phyloP scores from a whole-genome alignment of 164 flowering plant species.

The Pachysandra terminalis region DNA sequence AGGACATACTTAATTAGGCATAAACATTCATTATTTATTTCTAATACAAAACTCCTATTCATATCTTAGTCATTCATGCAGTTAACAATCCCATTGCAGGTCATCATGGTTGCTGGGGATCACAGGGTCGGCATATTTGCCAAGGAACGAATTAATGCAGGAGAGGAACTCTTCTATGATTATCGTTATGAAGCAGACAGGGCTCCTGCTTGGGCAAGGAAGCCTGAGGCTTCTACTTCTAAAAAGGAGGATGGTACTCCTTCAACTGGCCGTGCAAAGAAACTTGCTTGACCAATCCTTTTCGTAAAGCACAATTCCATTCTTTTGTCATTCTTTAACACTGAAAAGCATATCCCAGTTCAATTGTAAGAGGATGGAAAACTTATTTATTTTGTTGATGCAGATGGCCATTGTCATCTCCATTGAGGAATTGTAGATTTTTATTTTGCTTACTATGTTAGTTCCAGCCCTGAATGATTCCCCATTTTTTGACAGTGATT shows the following conservation, averaged over 20 bases:
- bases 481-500: too few species aligned
- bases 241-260: conserved; percentile 67
- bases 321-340: conserved; percentile 45
- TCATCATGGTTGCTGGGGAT: conserved; percentile 97
- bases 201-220: conserved; percentile 98
- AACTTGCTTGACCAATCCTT: conserved; percentile 51
- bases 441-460: not conserved
- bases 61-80: too few species aligned
- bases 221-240: conserved; percentile 75
- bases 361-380: not conserved
- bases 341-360: not conserved
- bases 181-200: conserved; percentile 94
- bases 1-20: too few species aligned
- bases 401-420: not conserved
- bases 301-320: not conserved
- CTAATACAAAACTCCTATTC: too few species aligned
- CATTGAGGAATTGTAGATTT: not conserved
- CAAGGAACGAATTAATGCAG: conserved; percentile 77
- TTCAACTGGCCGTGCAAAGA: conserved; percentile 86
- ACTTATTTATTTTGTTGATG: not conserved
- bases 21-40: too few species aligned
- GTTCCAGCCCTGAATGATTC: too few species aligned
- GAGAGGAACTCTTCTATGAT: conserved; percentile 96
- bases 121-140: conserved; percentile 99
- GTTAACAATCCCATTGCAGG: too few species aligned